Percentiles rank a stretch among this genome's conserved stretches.
These are phyloP conservation scores for Penicillium sp. DNA, from an alignment of 2,329 filamentous ascomycete genomes.

Conservation along the genomic window DNA sequence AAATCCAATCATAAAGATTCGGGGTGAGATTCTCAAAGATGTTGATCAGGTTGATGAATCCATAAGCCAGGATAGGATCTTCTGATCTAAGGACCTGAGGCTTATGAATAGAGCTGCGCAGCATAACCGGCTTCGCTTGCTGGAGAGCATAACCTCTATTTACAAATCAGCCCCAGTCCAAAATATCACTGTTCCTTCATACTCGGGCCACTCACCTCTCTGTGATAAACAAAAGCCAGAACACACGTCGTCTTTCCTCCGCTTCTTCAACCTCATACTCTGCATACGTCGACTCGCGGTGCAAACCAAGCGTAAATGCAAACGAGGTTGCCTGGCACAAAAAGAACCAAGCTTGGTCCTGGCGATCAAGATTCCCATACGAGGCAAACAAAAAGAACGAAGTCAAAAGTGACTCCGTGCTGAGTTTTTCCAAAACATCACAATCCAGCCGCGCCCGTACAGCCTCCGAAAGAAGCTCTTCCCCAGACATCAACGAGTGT, in stretches of 20 bases:
- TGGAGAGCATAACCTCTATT: conserved; percentile 68
- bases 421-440: conserved; percentile 44
- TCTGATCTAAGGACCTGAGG: conserved; percentile 64
- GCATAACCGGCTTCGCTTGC: conserved; percentile 66
- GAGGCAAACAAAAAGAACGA: conserved; percentile 77
- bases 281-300: conserved; percentile 54
- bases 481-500: conserved; percentile 62
- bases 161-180: background rate
- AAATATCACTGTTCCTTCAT: background rate
- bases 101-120: conserved; percentile 65
- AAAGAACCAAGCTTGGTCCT: conserved; percentile 77
- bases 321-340: conserved; percentile 74
- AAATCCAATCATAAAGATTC: conserved; percentile 42
- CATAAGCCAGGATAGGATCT: conserved; percentile 42
- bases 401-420: conserved; percentile 54
- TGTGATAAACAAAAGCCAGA: conserved; percentile 70
- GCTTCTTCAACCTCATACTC: conserved; percentile 53
- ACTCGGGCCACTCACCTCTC: conserved; percentile 57
- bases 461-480: conserved; percentile 66
- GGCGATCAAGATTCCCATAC: conserved; percentile 68
- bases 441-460: conserved; percentile 46
- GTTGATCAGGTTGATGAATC: conserved; percentile 43
- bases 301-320: conserved; percentile 44
- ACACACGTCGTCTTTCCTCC: conserved; percentile 64
- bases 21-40: conserved; percentile 42